A percentile compares a stretch with the other conserved stretches of the same genome.
Evolutionary conservation across 208 protist species (phyloP).

Genomic region (Wallacemonas sp.): DNA sequence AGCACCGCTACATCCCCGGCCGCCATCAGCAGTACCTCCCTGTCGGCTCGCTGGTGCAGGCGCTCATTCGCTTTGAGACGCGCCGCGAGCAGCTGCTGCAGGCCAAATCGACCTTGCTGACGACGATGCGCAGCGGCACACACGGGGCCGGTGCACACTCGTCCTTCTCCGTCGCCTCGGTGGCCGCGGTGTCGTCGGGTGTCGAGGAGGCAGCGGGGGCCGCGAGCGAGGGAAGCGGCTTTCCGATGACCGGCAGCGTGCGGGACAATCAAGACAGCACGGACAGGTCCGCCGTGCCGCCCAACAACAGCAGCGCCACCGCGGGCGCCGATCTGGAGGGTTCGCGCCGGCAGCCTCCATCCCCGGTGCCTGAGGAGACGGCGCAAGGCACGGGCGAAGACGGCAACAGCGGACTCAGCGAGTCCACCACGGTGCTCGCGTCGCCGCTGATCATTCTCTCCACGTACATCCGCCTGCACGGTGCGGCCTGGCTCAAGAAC

Average conservation of each 20-base stretch:
- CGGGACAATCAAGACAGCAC: too few species aligned
- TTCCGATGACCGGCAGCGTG: too few species aligned
- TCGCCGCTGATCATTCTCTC: conserved; percentile 73
- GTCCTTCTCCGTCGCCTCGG: conserved; percentile 8
- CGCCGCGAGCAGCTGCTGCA: conserved; percentile 26
- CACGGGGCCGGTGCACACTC: conserved; percentile 1
- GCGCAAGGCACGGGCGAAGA: neutral
- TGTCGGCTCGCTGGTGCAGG: conserved; percentile 50
- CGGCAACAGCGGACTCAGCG: conserved; percentile 5
- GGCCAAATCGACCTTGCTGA: conserved; percentile 11
- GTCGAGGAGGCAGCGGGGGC: neutral
- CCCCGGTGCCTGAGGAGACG: too few species aligned
- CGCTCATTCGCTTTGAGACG: conserved; percentile 44
- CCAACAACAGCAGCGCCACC: too few species aligned
- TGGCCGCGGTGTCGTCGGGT: neutral
- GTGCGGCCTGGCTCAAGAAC: conserved; percentile 78
- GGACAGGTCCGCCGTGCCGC: too few species aligned
- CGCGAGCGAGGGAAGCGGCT: neutral
- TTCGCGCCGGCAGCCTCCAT: too few species aligned
- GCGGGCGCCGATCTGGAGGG: too few species aligned
- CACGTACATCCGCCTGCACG: conserved; percentile 85
- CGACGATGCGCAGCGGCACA: neutral
- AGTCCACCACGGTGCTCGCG: conserved; percentile 46
- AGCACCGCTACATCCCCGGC: conserved; percentile 40
- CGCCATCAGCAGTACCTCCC: conserved; percentile 34